These are phyloP conservation scores for Mucor sp. DNA, from an alignment of 371 early-diverging fungal species.

Conservation along the genomic window DNA sequence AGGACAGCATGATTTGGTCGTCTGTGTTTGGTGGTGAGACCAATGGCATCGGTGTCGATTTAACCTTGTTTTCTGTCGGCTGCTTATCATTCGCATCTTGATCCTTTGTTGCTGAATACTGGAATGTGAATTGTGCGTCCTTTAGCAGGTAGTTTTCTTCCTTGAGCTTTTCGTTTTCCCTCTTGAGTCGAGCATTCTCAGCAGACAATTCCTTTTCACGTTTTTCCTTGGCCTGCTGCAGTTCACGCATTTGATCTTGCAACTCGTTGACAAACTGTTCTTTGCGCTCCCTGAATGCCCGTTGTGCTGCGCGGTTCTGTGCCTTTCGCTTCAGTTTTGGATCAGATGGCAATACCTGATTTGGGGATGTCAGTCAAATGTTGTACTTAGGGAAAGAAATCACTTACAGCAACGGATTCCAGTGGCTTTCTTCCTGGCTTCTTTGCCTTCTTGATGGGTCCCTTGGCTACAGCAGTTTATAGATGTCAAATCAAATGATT, in stretches of 20 bases:
- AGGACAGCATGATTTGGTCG: not conserved
- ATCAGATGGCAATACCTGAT: slow-evolving; percentile 17
- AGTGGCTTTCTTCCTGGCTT: slow-evolving; percentile 46
- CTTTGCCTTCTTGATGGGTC: slow-evolving; percentile 20
- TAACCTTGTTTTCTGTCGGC: slow-evolving; percentile 19
- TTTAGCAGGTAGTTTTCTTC: slow-evolving; percentile 25
- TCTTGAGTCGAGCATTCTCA: slow-evolving; percentile 60
- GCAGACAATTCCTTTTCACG: slow-evolving; percentile 42
- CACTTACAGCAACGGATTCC: slow-evolving; percentile 14
- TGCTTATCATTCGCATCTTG: not conserved
- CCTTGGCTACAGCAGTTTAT: not conserved
- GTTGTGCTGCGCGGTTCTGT: slow-evolving; percentile 78
- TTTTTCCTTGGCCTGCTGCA: slow-evolving; percentile 64
- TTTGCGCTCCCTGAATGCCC: slow-evolving; percentile 78
- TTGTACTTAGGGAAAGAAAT: not conserved
- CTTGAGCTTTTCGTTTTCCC: slow-evolving; percentile 57
- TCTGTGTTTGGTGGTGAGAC: slow-evolving; percentile 10
- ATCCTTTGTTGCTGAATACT: not conserved
- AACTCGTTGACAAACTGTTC: slow-evolving; percentile 62
- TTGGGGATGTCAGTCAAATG: not conserved
- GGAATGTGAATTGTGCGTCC: slow-evolving; percentile 11
- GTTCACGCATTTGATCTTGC: slow-evolving; percentile 67
- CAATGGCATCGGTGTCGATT: slow-evolving; percentile 3
- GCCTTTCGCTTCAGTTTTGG: slow-evolving; percentile 58
- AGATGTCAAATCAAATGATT: not conserved